These are phyloP conservation scores for Leptodontidium sp. DNA, from an alignment of 2,329 filamentous ascomycete species.

Conservation along the genomic window DNA sequence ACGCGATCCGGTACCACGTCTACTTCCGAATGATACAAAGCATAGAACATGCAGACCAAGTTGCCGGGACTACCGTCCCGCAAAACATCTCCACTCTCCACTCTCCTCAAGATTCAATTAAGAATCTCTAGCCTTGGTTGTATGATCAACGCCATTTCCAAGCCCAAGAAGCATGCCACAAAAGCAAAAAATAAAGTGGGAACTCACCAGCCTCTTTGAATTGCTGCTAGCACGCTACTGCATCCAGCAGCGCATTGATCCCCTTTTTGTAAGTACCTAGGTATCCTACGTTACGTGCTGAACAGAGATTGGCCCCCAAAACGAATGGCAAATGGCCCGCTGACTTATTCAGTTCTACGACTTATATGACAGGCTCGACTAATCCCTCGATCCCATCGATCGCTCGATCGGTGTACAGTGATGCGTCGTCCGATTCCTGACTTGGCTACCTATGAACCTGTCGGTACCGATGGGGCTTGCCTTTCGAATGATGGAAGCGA, in stretches of 20 bases:
- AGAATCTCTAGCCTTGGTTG: not conserved
- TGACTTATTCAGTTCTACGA: slow-evolving; percentile 18
- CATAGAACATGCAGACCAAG: slow-evolving; percentile 2
- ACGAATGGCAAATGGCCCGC: slow-evolving; percentile 1
- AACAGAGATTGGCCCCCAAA: slow-evolving; percentile 19
- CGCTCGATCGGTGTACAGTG: not conserved
- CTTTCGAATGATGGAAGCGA: not conserved
- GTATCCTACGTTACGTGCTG: slow-evolving; percentile 6
- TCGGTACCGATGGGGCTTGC: slow-evolving; percentile 1
- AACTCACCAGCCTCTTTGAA: not conserved
- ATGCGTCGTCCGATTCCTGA: slow-evolving; percentile 6
- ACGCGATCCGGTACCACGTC: slow-evolving; percentile 1
- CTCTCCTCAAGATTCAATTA: not conserved
- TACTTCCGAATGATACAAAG: not conserved
- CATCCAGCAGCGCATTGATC: slow-evolving; percentile 16
- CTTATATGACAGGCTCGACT: slow-evolving; percentile 20
- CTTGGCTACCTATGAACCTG: not conserved
- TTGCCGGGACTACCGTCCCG: slow-evolving; percentile 3
- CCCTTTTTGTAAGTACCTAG: not conserved
- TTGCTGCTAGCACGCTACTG: slow-evolving; percentile 12
- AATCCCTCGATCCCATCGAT: slow-evolving; percentile 2
- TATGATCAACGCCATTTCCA: not conserved
- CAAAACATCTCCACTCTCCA: slow-evolving; percentile 12
- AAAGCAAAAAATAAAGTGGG: not conserved
- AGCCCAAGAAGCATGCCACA: not conserved